Evolutionary conservation across 257 asterid genomes (phyloP).

Genomic region (Verbascum thapsus): DNA sequence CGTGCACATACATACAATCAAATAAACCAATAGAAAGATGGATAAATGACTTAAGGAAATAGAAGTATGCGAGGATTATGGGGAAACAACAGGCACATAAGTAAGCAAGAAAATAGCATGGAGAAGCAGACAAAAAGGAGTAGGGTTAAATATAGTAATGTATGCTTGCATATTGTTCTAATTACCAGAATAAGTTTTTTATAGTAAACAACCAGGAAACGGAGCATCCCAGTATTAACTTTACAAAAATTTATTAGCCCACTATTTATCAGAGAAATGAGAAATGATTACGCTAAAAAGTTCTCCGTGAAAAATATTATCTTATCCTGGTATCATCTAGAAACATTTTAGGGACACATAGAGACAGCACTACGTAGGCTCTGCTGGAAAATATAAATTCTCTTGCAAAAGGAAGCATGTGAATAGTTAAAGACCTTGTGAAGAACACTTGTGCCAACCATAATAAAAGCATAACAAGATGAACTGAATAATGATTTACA

Average conservation of each 20-base stretch:
- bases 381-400: neutral
- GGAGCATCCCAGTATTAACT: neutral
- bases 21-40: conserved; percentile 16
- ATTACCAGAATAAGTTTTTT: conserved; percentile 21
- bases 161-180: neutral
- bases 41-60: neutral
- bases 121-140: neutral
- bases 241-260: conserved; percentile 6
- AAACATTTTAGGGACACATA: conserved; percentile 2
- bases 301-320: neutral
- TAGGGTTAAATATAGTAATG: conserved; percentile 12
- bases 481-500: too few relatives aligned
- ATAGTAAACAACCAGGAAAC: too few relatives aligned
- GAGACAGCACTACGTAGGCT: conserved; percentile 9
- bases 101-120: conserved; percentile 7
- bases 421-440: neutral
- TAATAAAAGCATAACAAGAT: conserved; percentile 1
- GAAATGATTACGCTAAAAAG: conserved; percentile 1
- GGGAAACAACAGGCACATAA: neutral
- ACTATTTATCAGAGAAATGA: conserved; percentile 7
- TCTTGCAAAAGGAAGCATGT: neutral
- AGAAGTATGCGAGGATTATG: neutral
- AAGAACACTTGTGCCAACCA: neutral
- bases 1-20: neutral
- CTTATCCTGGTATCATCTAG: conserved; percentile 13